Percentiles rank a stretch among this genome's conserved stretches.
These are phyloP conservation scores for Aureobasidium pullulans DNA, from an alignment of 2,329 filamentous ascomycete genomes.

Conservation along the genomic window DNA sequence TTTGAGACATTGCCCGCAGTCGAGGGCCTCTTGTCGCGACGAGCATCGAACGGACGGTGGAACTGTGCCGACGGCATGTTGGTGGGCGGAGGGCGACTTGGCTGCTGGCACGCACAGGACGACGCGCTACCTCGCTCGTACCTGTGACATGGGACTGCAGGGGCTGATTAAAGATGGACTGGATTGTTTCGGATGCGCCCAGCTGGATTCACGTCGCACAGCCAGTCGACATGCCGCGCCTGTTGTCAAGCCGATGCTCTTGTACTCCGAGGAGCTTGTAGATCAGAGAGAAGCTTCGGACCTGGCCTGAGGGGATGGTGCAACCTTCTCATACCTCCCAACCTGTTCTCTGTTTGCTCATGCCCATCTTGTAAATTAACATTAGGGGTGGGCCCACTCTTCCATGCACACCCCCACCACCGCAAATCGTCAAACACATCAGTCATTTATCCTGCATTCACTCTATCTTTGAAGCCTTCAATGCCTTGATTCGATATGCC, in stretches of 20 bases:
- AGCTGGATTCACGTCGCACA: neutral
- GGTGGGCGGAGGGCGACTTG: neutral
- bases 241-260: neutral
- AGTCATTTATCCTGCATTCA: neutral
- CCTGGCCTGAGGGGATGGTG: neutral
- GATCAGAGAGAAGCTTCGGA: neutral
- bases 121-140: neutral
- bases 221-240: neutral
- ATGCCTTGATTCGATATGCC: too few species aligned
- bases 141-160: constrained; percentile 11
- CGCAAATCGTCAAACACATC: neutral
- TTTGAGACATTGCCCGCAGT: constrained; percentile 29
- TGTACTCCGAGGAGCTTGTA: neutral
- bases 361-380: constrained; percentile 2
- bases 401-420: neutral
- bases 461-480: neutral
- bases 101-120: neutral
- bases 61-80: neutral
- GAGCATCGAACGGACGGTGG: neutral
- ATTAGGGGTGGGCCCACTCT: neutral
- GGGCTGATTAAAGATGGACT: neutral
- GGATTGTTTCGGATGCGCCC: neutral
- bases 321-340: neutral
- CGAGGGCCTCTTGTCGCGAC: constrained; percentile 11
- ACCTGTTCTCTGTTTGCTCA: neutral